A percentile compares a stretch with the other conserved stretches of the same genome.
These are phyloP conservation scores for Flagelloscypha sp. DNA, from an alignment of 768 basidiomycete species.

Conservation along the genomic window DNA sequence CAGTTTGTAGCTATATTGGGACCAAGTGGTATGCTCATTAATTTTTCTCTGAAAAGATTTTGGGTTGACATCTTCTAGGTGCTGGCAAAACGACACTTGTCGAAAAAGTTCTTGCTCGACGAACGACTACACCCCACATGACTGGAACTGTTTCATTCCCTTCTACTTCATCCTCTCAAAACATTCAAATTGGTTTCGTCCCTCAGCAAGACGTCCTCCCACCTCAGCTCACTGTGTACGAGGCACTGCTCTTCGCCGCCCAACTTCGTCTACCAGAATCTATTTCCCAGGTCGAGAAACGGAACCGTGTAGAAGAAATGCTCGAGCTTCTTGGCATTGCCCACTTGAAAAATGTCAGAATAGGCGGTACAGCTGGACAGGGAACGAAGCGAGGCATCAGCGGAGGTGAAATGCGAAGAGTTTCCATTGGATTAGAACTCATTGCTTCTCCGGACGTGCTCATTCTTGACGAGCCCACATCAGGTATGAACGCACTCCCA, in stretches of 20 bases:
- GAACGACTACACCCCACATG: constrained; percentile 62
- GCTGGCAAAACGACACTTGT: constrained; percentile 90
- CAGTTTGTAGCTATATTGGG: constrained; percentile 90
- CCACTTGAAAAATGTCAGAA: constrained; percentile 59
- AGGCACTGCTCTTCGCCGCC: constrained; percentile 80
- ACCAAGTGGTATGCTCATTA: constrained; percentile 55
- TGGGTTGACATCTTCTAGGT: constrained; percentile 27
- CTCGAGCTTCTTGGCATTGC: constrained; percentile 74
- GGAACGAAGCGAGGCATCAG: constrained; percentile 76
- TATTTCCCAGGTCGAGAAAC: constrained; percentile 53
- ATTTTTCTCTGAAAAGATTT: neutral
- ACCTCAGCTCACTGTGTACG: constrained; percentile 68
- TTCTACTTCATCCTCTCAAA: constrained; percentile 19
- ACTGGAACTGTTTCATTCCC: constrained; percentile 60
- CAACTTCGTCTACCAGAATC: constrained; percentile 75
- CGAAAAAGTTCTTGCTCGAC: constrained; percentile 84
- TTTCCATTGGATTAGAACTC: constrained; percentile 85
- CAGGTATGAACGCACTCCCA: constrained; percentile 24
- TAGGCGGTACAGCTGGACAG: constrained; percentile 49
- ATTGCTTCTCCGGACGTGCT: constrained; percentile 79
- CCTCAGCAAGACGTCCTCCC: constrained; percentile 84
- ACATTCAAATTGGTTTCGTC: constrained; percentile 60
- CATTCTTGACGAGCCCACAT: constrained; percentile 82
- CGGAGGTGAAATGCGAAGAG: constrained; percentile 85
- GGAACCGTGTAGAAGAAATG: constrained; percentile 56